phyloP scores from a whole-genome alignment of 23 red algal species.

The Gracilaria gracilis region DNA sequence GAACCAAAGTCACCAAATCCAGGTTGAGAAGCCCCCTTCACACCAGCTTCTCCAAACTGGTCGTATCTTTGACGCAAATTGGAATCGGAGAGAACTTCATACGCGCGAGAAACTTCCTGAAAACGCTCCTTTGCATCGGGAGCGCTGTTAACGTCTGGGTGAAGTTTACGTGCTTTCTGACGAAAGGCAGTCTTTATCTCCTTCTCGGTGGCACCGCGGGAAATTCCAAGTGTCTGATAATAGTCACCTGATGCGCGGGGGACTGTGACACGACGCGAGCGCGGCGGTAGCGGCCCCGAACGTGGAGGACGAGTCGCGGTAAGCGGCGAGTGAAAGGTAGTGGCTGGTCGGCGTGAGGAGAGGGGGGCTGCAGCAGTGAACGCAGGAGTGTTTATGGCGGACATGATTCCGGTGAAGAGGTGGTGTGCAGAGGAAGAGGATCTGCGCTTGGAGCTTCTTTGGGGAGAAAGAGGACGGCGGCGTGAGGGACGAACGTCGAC shows the following conservation, averaged over 20 bases:
- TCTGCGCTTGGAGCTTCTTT: no score
- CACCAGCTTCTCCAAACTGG: conserved; percentile 98
- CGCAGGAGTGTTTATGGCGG: background rate
- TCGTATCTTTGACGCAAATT: conserved; percentile 93
- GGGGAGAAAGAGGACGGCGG: background rate
- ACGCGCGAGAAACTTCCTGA: conserved; percentile 91
- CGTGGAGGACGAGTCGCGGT: background rate
- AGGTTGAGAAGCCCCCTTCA: conserved; percentile 73
- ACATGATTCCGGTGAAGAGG: background rate
- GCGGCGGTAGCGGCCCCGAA: background rate
- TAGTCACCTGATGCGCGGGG: conserved; percentile 81
- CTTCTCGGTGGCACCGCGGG: conserved; percentile 69
- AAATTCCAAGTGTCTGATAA: conserved; percentile 85
- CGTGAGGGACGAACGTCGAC: background rate
- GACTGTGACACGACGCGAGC: conserved; percentile 9
- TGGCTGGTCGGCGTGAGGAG: conserved; percentile 8
- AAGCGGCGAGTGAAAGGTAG: conserved; percentile 11
- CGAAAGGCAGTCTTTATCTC: conserved; percentile 94
- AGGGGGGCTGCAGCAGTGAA: conserved; percentile 9
- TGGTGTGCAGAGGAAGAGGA: background rate
- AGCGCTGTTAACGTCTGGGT: conserved; percentile 95
- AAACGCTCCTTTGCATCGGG: conserved; percentile 93
- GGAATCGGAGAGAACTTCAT: conserved; percentile 96
- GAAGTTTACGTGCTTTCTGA: conserved; percentile 85
- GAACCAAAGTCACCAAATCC: conserved; percentile 86